Conservation (phyloP, 2,329 filamentous ascomycete genomes). For the Huntiella omanensis region DNA sequence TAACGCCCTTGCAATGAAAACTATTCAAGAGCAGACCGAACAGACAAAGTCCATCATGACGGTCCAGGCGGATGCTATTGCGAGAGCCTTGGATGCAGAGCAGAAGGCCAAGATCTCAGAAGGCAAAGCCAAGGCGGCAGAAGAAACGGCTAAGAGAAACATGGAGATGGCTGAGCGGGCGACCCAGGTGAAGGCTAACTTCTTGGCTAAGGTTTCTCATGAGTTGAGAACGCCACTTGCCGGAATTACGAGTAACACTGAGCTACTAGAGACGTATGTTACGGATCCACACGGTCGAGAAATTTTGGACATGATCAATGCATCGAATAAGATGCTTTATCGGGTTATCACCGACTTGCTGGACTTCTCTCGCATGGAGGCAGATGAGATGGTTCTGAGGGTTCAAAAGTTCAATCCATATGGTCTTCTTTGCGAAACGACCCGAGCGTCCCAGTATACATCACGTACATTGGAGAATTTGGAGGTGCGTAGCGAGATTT, state of each 20-base stretch:
- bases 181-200: conserved; percentile 66
- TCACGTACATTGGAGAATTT: conserved; percentile 43
- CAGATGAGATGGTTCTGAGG: conserved; percentile 68
- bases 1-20: conserved; percentile 47
- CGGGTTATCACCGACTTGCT: conserved; percentile 94
- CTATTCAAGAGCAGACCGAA: conserved; percentile 57
- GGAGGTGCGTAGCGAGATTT: conserved; percentile 52
- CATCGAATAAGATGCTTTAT: conserved; percentile 69
- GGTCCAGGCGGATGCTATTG: conserved; percentile 54
- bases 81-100: conserved; percentile 13
- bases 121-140: conserved; percentile 56
- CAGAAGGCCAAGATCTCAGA: conserved; percentile 34
- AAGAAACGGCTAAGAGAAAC: conserved; percentile 58
- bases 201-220: conserved; percentile 63
- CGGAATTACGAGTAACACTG: conserved; percentile 75
- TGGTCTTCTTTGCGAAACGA: conserved; percentile 48
- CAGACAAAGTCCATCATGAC: conserved; percentile 63
- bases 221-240: conserved; percentile 70
- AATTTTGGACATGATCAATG: conserved; percentile 71
- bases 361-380: conserved; percentile 88
- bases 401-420: conserved; percentile 48
- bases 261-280: conserved; percentile 58
- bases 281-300: conserved; percentile 62
- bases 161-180: conserved; percentile 70
- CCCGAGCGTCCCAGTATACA: conserved; percentile 46